Evolutionary conservation across 495 filamentous ascomycete species (phyloP), one percentile per base, ranked within the genome.

Genomic region (Cercophora samala): DNA sequence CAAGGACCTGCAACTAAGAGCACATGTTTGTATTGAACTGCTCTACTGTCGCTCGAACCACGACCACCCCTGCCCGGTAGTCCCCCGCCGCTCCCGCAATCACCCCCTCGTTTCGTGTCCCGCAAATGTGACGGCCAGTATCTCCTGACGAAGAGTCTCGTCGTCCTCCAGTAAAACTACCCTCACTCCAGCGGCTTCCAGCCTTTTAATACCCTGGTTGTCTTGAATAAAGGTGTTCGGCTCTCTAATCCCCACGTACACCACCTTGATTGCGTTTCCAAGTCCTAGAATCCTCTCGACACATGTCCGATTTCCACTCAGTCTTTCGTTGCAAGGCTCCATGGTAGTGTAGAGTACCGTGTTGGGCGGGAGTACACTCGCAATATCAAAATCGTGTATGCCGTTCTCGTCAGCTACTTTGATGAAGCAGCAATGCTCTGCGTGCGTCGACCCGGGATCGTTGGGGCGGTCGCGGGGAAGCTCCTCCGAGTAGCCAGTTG

Each of bases 401-500:
- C 71, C 70, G 60, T 82, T 67, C 63, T 72, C 59, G 11, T 82
- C 73, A 21, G 80, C 76, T 42, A 82, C 72, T 68, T 83, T 83
- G 70, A 82, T 80, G 70, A 82, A 78, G 72, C 77, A 83, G 74
- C 78, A 81, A 54, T 83, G 80, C 66, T 82, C 80, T 17, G 80
- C 78, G 60, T 82, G 79, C 15, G 75, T 82, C 23, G 69, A 77
- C 15, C 74, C 80, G 18, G 75, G 77, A 66, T 82, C 79, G 60
- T 73, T 76, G 0, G 73, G 73, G 21, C 70, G 65, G 29, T 79
- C 71, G 1, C 70, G 64, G 0, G 75, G 73, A 9, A 80, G 70
- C 69, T 95, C 91, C 70, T 91, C 83, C 6, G 91, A 92, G 78
- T 91, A 94, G 46, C 92, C 91, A 0, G 89, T 91, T 1, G 88